Percentiles rank a stretch among this genome's conserved stretches.
These are phyloP conservation scores for Starmerella davenportii DNA, from an alignment of 805 yeast genomes.

Conservation along the genomic window DNA sequence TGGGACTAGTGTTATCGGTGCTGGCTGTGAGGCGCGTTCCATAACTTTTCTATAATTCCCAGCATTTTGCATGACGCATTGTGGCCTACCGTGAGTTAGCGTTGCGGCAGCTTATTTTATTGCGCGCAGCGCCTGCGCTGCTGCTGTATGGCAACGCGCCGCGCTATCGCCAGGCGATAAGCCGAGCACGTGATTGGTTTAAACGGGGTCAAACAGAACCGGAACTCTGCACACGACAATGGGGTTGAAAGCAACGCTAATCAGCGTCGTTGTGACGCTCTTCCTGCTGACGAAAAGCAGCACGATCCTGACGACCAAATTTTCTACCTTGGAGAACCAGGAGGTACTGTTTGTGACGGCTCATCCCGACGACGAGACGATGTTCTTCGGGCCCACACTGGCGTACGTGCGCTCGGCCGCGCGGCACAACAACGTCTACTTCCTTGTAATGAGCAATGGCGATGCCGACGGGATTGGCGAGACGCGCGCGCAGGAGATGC, in stretches of 20 bases:
- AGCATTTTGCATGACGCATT: too few species aligned
- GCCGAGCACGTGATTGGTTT: too few species aligned
- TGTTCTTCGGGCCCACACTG: conserved; percentile 82
- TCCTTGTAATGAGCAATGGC: conserved; percentile 64
- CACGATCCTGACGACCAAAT: background rate
- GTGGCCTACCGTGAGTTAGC: too few species aligned
- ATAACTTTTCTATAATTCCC: too few species aligned
- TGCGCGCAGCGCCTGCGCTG: too few species aligned
- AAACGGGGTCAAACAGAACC: too few species aligned
- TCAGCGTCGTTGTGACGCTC: background rate
- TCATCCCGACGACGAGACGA: conserved; percentile 96
- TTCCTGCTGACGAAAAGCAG: background rate
- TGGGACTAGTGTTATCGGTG: too few species aligned
- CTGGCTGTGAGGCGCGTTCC: too few species aligned
- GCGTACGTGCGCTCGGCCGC: conserved; percentile 32
- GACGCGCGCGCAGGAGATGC: conserved; percentile 42
- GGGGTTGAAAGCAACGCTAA: background rate
- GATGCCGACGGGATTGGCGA: conserved; percentile 57
- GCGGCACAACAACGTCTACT: conserved; percentile 33
- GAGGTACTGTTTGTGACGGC: conserved; percentile 42
- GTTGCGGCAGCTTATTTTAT: too few species aligned
- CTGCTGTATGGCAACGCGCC: too few species aligned
- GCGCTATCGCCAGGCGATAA: too few species aligned
- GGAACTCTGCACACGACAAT: too few species aligned
- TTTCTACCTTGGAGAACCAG: conserved; percentile 9